Conservation (phyloP, 805 yeast genomes). For the Millerozyma miso region DNA sequence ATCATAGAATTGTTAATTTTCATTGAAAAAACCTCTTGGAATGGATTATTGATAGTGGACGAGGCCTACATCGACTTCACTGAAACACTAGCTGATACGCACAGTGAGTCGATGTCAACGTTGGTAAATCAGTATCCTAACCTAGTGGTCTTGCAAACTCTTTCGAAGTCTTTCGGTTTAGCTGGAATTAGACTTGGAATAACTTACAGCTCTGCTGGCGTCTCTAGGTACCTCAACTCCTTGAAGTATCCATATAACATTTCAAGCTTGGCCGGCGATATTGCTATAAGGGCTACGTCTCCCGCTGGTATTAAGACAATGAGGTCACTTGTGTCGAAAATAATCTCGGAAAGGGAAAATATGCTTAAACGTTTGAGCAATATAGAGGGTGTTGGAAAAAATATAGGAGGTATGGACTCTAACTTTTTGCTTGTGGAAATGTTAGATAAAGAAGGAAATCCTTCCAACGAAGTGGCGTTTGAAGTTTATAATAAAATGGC, state of each 20-base stretch:
- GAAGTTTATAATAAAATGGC: conserved; percentile 69
- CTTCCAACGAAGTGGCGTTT: conserved; percentile 66
- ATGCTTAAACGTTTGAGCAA: conserved; percentile 52
- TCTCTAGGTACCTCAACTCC: conserved; percentile 70
- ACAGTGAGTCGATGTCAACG: conserved; percentile 55
- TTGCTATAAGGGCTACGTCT: conserved; percentile 70
- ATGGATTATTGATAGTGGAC: conserved; percentile 80
- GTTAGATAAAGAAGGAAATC: conserved; percentile 55
- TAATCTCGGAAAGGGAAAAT: conserved; percentile 51
- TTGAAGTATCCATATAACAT: conserved; percentile 97
- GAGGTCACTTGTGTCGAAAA: conserved; percentile 48
- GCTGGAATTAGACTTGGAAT: conserved; percentile 93
- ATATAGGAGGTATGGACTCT: conserved; percentile 81
- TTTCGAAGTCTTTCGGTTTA: conserved; percentile 92
- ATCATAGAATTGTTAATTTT: conserved; percentile 37
- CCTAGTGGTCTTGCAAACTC: conserved; percentile 82
- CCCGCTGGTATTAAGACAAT: conserved; percentile 52
- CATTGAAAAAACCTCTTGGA: conserved; percentile 49
- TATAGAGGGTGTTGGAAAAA: conserved; percentile 62
- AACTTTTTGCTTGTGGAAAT: conserved; percentile 79
- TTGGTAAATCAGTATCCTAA: conserved; percentile 79
- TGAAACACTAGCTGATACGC: conserved; percentile 6
- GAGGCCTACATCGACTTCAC: conserved; percentile 93
- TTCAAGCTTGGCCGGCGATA: conserved; percentile 69
- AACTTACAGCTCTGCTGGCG: conserved; percentile 57